Evolutionary conservation across 2,329 filamentous ascomycete species (phyloP), one percentile per base, ranked within the genome.

Genomic region (Cordyceps fumosorosea): DNA sequence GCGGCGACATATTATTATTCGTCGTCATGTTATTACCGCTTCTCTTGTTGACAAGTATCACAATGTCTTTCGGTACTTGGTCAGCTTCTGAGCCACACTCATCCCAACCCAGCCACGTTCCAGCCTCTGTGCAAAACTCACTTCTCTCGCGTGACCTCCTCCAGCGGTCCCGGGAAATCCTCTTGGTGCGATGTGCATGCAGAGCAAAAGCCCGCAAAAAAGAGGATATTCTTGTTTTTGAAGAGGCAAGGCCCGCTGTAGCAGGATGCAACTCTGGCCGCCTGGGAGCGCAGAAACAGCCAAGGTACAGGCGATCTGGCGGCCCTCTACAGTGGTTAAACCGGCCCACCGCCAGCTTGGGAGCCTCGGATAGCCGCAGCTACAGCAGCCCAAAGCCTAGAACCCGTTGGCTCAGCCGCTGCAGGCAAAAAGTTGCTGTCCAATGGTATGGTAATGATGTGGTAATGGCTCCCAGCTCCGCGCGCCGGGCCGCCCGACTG

Each of bases 131-230:
- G 42, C 55, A 57, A 54, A 54, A 56, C 2, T 58, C 44, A n/a
- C n/a, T n/a, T 29, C 11, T 44, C 37, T 52, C 56, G 56, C 56
- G 48, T 60, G 56, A 60, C 34, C 48, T 12, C 12, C 11, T 5
- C 10, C 14, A 44, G 40, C 8, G 45, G 59, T 66, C 67, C 72
- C 72, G 72, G 70, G 69, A 73, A 73, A 73, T 73, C 71, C 69
- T 73, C 71, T 73, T 73, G 69, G 65, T 57, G 62, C 47, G 16
- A 10, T 20, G 18, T 29, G 34, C 22, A 16, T 58, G 42, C 45
- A 40, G 32, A 8, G 42, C 16, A 22, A 11, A 26, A 58, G 56
- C 56, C 56, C 56, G 56, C 56, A 58, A 42, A 58, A 58, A 58
- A 58, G 26, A 42, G 32, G 56, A 51, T 32, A 52, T 34, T 10